These are phyloP conservation scores for Dryas octopetala DNA, from an alignment of 306 rosid genomes.

Conservation along the genomic window DNA sequence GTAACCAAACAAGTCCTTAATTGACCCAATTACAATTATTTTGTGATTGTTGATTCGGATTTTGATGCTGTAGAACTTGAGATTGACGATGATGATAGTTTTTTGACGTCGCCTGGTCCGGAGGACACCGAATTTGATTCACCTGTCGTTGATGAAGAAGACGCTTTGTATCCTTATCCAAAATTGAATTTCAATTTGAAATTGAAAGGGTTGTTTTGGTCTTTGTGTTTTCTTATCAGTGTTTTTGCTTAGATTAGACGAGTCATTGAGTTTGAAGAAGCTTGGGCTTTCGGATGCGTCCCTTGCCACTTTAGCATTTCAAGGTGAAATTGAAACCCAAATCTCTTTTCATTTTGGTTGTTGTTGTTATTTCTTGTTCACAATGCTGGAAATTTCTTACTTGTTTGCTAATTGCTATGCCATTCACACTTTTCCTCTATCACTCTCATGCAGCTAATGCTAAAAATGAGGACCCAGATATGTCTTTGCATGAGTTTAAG, in stretches of 20 bases:
- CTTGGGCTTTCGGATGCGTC: slow-evolving; percentile 84
- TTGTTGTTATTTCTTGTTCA: background rate
- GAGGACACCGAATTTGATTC: background rate
- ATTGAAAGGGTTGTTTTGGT: background rate
- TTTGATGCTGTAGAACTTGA: slow-evolving; percentile 36
- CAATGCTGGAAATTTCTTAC: background rate
- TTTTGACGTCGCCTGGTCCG: slow-evolving; percentile 16
- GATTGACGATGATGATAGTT: slow-evolving; percentile 43
- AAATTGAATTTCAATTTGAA: background rate
- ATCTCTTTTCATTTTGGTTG: background rate
- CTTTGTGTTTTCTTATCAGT: slow-evolving; percentile 30
- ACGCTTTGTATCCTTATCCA: slow-evolving; percentile 56
- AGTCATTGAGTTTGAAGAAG: slow-evolving; percentile 64
- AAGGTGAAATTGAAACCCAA: slow-evolving; percentile 41
- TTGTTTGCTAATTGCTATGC: background rate
- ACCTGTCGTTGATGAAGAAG: slow-evolving; percentile 60
- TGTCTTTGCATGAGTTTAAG: slow-evolving; percentile 30
- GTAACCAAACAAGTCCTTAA: background rate
- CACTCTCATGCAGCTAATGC: slow-evolving; percentile 30
- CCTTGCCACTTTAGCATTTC: slow-evolving; percentile 74
- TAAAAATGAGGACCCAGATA: slow-evolving; percentile 33
- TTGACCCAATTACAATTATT: background rate
- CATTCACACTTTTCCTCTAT: background rate
- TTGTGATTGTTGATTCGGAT: background rate
- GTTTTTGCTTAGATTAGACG: slow-evolving; percentile 52